A percentile compares a stretch with the other conserved stretches of the same genome.
Evolutionary conservation across 768 basidiomycete genomes (phyloP).

Genomic region (Leccinellum rugosiceps): DNA sequence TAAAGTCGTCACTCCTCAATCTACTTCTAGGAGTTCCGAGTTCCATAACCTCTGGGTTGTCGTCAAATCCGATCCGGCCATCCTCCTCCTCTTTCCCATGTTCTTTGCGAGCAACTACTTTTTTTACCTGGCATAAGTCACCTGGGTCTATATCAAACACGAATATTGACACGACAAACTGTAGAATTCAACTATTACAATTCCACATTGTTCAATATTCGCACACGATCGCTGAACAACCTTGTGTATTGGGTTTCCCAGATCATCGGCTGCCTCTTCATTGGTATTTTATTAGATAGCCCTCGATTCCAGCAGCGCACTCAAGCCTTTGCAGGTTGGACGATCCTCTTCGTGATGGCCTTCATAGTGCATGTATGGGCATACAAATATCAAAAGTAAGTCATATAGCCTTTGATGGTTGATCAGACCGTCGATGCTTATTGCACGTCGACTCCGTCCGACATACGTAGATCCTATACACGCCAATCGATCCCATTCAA

Average conservation of each 20-base stretch:
- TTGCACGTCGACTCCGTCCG: background rate
- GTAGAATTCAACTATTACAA: conserved; percentile 79
- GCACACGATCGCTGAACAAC: conserved; percentile 70
- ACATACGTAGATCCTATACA: conserved; percentile 46
- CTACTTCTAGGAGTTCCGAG: conserved; percentile 75
- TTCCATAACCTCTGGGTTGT: conserved; percentile 65
- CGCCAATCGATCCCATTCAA: conserved; percentile 45
- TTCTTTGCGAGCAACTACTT: conserved; percentile 81
- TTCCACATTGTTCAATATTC: conserved; percentile 70
- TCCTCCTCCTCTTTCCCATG: conserved; percentile 77
- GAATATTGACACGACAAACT: background rate
- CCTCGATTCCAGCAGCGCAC: conserved; percentile 51
- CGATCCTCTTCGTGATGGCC: conserved; percentile 54
- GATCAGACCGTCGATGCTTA: background rate
- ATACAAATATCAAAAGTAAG: conserved; percentile 68
- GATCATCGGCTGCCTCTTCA: conserved; percentile 66
- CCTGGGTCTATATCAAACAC: conserved; percentile 1
- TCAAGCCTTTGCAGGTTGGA: conserved; percentile 68
- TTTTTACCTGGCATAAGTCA: conserved; percentile 75
- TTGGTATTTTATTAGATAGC: conserved; percentile 64
- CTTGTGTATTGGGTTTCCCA: conserved; percentile 79
- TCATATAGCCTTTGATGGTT: background rate
- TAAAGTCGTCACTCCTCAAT: conserved; percentile 55
- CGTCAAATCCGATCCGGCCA: conserved; percentile 63
- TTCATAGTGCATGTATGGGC: conserved; percentile 73